Percentiles rank a stretch among this genome's conserved stretches.
Evolutionary conservation across 2,329 filamentous ascomycete species (phyloP).

Genomic region (Epichloe sylvatica): DNA sequence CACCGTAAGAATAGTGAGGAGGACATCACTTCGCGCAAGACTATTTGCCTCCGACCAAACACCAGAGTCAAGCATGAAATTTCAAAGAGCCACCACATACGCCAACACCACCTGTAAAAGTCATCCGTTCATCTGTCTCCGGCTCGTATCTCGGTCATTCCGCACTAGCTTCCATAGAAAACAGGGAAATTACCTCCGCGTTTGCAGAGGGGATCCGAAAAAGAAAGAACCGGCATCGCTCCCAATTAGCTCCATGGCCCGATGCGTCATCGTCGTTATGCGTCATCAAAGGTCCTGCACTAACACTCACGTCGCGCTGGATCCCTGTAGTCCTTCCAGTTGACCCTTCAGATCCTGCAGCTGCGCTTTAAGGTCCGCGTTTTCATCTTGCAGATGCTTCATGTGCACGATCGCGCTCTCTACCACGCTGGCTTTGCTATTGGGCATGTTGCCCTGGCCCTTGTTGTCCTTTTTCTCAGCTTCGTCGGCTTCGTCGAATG

Average conservation of each 20-base stretch:
- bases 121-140: too few relatives aligned
- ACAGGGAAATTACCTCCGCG: too few relatives aligned
- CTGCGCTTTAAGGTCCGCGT: conserved; percentile 52
- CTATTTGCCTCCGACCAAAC: background rate
- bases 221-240: background rate
- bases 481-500: conserved; percentile 26
- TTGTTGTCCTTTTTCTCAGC: conserved; percentile 35
- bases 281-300: too few relatives aligned
- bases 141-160: too few relatives aligned
- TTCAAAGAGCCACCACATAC: background rate
- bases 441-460: conserved; percentile 40
- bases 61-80: background rate
- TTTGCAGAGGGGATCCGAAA: background rate
- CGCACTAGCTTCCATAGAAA: too few relatives aligned
- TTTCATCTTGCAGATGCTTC: conserved; percentile 64
- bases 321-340: conserved; percentile 13
- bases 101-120: background rate
- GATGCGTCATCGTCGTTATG: background rate
- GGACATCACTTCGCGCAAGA: background rate
- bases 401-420: conserved; percentile 95
- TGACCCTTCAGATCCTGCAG: conserved; percentile 25
- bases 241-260: background rate
- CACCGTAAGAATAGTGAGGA: background rate
- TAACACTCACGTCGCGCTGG: background rate
- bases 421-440: conserved; percentile 94